These are phyloP conservation scores for Aureobasidium sp. DNA, from an alignment of 2,329 filamentous ascomycete species.

Conservation along the genomic window DNA sequence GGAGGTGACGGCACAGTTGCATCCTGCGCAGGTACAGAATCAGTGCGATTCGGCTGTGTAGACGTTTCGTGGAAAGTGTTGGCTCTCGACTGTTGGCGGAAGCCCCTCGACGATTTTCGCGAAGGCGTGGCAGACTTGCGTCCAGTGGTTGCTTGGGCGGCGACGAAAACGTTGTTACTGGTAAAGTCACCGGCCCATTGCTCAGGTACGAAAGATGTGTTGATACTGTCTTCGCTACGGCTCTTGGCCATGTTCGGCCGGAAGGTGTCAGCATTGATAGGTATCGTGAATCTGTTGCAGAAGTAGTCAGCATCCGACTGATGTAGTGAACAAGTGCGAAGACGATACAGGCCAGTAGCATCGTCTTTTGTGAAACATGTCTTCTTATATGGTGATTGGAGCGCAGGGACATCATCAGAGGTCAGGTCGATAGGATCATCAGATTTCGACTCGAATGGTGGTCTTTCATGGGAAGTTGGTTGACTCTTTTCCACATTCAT, in stretches of 20 bases:
- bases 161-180: slow-evolving; percentile 33
- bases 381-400: not conserved
- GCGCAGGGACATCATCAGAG: not conserved
- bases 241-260: slow-evolving; percentile 32
- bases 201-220: slow-evolving; percentile 41
- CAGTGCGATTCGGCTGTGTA: not conserved
- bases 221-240: slow-evolving; percentile 43
- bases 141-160: slow-evolving; percentile 21
- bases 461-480: not conserved
- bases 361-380: slow-evolving; percentile 10
- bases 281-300: slow-evolving; percentile 27
- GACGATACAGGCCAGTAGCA: slow-evolving; percentile 3
- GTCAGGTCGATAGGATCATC: slow-evolving; percentile 2
- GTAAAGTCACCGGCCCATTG: slow-evolving; percentile 42
- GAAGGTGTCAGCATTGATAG: slow-evolving; percentile 21
- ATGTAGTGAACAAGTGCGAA: not conserved
- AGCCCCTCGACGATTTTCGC: slow-evolving; percentile 11
- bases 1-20: slow-evolving; percentile 12
- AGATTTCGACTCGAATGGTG: not conserved
- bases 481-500: not conserved
- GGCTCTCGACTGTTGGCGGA: slow-evolving; percentile 2
- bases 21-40: not conserved
- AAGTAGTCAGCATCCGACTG: slow-evolving; percentile 11
- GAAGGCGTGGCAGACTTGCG: slow-evolving; percentile 19
- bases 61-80: not conserved